Conservation (phyloP, 768 basidiomycete genomes). For the Lactarius vividus region DNA sequence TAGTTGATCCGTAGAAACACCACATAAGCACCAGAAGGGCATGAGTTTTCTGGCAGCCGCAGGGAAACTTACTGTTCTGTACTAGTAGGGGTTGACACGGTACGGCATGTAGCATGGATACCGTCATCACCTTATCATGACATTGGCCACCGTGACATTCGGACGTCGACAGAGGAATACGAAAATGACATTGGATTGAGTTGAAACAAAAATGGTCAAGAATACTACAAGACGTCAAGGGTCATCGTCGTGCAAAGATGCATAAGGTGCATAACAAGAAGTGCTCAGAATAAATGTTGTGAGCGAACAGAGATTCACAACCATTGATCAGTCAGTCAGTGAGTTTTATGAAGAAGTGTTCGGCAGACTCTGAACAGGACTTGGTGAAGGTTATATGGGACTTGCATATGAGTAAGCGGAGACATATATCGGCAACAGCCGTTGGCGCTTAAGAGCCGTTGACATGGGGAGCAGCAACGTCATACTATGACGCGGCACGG, state of each 20-base stretch:
- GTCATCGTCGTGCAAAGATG: neutral
- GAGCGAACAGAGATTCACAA: neutral
- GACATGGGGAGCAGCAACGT: neutral
- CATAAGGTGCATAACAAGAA: neutral
- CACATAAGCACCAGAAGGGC: no score
- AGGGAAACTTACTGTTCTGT: no score
- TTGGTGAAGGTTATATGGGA: neutral
- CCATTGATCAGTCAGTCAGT: neutral
- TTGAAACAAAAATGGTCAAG: neutral
- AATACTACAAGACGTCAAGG: neutral
- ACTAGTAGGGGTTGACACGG: no score
- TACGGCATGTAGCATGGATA: neutral
- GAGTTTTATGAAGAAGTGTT: neutral
- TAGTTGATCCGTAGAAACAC: no score
- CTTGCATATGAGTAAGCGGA: neutral
- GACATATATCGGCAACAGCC: neutral
- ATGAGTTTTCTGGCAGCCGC: no score
- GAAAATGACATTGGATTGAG: neutral
- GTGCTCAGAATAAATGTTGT: neutral
- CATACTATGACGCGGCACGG: conserved; percentile 4
- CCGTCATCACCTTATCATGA: neutral
- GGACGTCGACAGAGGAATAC: neutral
- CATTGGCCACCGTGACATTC: no score
- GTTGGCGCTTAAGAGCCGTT: neutral
- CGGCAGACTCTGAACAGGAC: neutral